Evolutionary conservation across 1,139 yeast species (phyloP).

Genomic region (Nematodospora anomalae): DNA sequence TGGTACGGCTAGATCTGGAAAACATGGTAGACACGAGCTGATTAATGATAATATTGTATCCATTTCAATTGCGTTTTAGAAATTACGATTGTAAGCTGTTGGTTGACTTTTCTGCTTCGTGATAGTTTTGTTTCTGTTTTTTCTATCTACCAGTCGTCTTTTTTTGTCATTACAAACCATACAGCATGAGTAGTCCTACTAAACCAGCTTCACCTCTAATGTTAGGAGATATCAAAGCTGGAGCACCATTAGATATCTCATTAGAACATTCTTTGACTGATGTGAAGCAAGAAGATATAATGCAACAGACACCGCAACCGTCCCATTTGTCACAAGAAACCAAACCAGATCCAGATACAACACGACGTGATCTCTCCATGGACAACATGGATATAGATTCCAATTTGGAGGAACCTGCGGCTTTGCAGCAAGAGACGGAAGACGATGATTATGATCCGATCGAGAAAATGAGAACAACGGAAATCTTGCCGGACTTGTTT

Average conservation of each 20-base stretch:
- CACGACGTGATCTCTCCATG: not conserved
- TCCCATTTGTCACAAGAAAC: not conserved
- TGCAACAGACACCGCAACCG: not conserved
- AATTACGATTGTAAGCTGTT: not conserved
- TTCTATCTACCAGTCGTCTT: not conserved
- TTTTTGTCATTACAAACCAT: not conserved
- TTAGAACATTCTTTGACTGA: conserved; percentile 10
- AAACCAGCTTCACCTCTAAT: conserved; percentile 9
- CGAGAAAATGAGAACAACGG: conserved; percentile 29
- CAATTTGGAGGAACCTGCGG: not conserved
- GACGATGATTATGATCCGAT: conserved; percentile 23
- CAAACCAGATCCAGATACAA: not conserved
- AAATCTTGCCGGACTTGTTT: conserved; percentile 42
- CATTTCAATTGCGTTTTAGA: conserved; percentile 21
- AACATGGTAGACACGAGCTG: conserved; percentile 41
- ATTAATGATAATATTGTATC: conserved; percentile 25
- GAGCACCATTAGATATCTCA: conserved; percentile 11
- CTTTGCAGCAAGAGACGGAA: not conserved
- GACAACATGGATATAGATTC: conserved; percentile 3
- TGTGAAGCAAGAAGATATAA: not conserved
- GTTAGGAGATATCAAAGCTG: conserved; percentile 13
- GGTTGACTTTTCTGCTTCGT: not conserved
- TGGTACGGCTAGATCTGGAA: conserved; percentile 46
- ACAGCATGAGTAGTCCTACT: conserved; percentile 7
- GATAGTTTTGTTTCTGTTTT: too few species aligned